Evolutionary conservation across 148 eudicot species (phyloP).

Genomic region (Chenopodium suecicum): DNA sequence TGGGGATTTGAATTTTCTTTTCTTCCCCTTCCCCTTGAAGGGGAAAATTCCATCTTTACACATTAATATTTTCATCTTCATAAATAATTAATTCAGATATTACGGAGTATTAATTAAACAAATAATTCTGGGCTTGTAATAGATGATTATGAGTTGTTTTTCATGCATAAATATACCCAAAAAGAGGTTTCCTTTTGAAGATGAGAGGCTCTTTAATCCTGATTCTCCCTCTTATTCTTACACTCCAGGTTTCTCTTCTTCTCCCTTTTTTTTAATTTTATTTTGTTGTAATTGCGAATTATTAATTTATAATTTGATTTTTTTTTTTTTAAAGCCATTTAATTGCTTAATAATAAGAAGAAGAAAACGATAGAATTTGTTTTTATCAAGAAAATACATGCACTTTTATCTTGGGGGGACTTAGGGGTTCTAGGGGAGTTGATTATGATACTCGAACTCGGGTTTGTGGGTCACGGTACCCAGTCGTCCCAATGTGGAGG

Average conservation of each 20-base stretch:
- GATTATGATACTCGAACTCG: too few relatives aligned
- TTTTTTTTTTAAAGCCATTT: too few relatives aligned
- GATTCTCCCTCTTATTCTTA: slow-evolving; percentile 29
- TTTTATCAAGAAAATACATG: too few relatives aligned
- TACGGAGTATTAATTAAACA: neutral
- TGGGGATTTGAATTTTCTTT: neutral
- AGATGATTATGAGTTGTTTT: slow-evolving; percentile 53
- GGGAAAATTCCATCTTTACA: slow-evolving; percentile 10
- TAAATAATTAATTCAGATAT: neutral
- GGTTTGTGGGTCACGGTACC: too few relatives aligned
- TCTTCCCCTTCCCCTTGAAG: slow-evolving; percentile 22
- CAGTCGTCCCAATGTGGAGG: too few relatives aligned
- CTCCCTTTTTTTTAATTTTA: neutral
- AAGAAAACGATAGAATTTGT: too few relatives aligned
- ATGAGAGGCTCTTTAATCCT: slow-evolving; percentile 28
- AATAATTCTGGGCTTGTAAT: neutral
- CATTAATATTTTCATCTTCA: neutral
- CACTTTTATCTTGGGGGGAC: too few relatives aligned
- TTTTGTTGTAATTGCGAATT: too few relatives aligned
- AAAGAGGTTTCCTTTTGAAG: slow-evolving; percentile 33
- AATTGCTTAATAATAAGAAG: too few relatives aligned
- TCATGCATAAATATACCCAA: slow-evolving; percentile 46
- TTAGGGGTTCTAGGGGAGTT: too few relatives aligned
- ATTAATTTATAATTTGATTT: too few relatives aligned
- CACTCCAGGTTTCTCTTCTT: slow-evolving; percentile 42